Conservation (phyloP, 2,329 filamentous ascomycete genomes). For the Fusarium sp. region DNA sequence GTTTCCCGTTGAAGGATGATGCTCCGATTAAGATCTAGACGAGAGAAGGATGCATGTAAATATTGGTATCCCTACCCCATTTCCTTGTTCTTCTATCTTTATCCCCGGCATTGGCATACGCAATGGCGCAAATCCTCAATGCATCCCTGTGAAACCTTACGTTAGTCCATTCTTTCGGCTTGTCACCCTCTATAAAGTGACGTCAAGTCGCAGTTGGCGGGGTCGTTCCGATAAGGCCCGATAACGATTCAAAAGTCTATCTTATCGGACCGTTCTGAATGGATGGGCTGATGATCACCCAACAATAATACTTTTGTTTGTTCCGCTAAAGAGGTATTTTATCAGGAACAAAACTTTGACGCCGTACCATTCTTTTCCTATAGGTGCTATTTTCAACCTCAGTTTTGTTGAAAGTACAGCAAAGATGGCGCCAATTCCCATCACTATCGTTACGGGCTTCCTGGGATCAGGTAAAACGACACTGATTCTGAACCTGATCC, state of each 20-base stretch:
- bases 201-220: constrained; percentile 36
- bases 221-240: constrained; percentile 33
- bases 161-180: constrained; percentile 1
- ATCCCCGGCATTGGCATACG: constrained; percentile 36
- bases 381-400: background rate
- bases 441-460: constrained; percentile 97
- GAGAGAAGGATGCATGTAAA: background rate
- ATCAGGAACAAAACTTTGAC: constrained; percentile 6
- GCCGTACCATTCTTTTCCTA: background rate
- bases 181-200: constrained; percentile 19
- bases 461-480: constrained; percentile 97
- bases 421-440: constrained; percentile 76
- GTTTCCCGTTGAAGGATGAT: constrained; percentile 15
- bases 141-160: constrained; percentile 28
- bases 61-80: constrained; percentile 5
- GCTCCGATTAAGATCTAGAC: background rate
- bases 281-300: constrained; percentile 36
- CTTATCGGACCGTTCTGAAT: constrained; percentile 37
- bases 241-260: constrained; percentile 34
- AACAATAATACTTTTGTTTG: constrained; percentile 7
- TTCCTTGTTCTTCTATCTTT: constrained; percentile 24
- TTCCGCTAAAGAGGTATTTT: constrained; percentile 39
- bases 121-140: constrained; percentile 29
- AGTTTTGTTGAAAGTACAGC: background rate
- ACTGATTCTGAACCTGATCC: constrained; percentile 90